Base-by-base conservation (phyloP, 2,329 filamentous ascomycete genomes). In the Fusarium vanettenii region DNA sequence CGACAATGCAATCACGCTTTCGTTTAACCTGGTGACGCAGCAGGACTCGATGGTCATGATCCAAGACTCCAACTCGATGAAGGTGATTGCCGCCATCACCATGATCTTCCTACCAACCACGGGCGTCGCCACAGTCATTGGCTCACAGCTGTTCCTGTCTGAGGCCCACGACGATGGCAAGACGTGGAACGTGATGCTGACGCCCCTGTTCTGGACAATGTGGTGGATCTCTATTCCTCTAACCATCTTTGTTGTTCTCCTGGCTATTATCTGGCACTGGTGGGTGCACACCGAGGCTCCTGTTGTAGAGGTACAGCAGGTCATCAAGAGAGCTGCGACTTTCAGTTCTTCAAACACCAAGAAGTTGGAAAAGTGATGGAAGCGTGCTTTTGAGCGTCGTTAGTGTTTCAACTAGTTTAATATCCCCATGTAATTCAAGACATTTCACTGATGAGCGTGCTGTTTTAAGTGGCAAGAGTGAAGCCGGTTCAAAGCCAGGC, bases 51-150 rank as follows among this genome's bases (percentile, higher is more conserved):
- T 77, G 73, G 72, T 79, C 13, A 81, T 82, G 79, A 78, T 79
- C 6, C 79, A 81, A 13, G 83, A 84, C 60, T 80, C 81, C 25
- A 80, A 77, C n/a, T 80, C 80, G 14, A 84, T 84, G 80, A 82
- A 81, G 60, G 79, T 83, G 7, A 82, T 85, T 33, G 80, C 83
- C 4, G 77, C 78, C 39, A 80, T 85, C 22, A 84, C 82, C 7
- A 79, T 85, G 66, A 62, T 85, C 7, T 85, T 84, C 67, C 57
- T 85, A 0, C 83, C 83, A 1, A 83, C 81, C 0, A 82, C 81
- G 3, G 80, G 78, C 0, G 81, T 85, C 9, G 81, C 83, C 10
- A 77, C 79, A 0, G 74, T 85, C 7, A 56, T 76, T 8, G 80
- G 80, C 9, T 81, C 80, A 9, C 79, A 80, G 57, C 39, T 81